Evolutionary conservation across 164 flowering plant genomes (phyloP).

Genomic region (Platanus orientalis): DNA sequence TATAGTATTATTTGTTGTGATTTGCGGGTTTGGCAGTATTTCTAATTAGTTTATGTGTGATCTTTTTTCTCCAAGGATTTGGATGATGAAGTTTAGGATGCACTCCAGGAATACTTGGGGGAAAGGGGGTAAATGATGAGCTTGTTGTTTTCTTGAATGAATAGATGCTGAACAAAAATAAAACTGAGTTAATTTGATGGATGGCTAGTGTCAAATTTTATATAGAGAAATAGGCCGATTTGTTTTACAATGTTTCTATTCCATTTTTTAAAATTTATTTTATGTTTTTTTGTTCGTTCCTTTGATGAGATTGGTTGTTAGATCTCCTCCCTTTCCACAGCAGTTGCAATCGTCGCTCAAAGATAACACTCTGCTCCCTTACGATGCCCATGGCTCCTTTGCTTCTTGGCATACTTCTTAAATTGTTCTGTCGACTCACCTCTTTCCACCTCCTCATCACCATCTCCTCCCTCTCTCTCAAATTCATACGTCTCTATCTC

Average conservation of each 20-base stretch:
- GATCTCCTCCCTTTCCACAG: too few relatives aligned
- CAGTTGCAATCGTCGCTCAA: too few relatives aligned
- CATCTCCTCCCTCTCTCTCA: too few relatives aligned
- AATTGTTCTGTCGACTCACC: too few relatives aligned
- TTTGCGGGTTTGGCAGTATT: not conserved
- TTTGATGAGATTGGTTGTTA: not conserved
- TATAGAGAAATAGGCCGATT: slow-evolving; percentile 39
- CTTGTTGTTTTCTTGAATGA: slow-evolving; percentile 79
- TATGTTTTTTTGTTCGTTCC: not conserved
- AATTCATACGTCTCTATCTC: too few relatives aligned
- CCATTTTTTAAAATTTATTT: too few relatives aligned
- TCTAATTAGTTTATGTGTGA: not conserved
- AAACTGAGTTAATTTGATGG: slow-evolving; percentile 73
- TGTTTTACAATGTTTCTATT: not conserved
- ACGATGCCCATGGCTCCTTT: too few relatives aligned
- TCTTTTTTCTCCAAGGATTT: slow-evolving; percentile 59
- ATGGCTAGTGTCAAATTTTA: slow-evolving; percentile 56
- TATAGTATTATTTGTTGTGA: not conserved
- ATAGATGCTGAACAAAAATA: slow-evolving; percentile 68
- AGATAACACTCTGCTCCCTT: too few relatives aligned
- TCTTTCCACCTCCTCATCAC: too few relatives aligned
- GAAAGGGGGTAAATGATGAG: slow-evolving; percentile 60
- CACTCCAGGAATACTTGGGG: slow-evolving; percentile 64
- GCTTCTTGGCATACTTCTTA: too few relatives aligned
- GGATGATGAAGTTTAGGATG: slow-evolving; percentile 68